Conservation (phyloP, 1,139 yeast genomes). For the Yamadazyma epiphylla region DNA sequence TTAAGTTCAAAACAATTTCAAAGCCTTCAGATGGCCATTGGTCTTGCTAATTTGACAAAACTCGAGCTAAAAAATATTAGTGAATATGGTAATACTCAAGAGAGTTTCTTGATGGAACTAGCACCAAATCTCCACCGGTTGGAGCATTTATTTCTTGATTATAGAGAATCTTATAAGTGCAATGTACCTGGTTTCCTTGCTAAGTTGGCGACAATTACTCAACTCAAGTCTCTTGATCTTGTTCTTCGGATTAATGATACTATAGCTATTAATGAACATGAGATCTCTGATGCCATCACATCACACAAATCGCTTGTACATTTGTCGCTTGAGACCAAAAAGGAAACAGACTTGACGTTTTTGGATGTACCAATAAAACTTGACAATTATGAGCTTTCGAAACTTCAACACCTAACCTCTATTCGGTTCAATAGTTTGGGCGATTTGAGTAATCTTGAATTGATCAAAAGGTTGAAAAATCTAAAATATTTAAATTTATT, state of each 20-base stretch:
- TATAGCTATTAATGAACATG: slow-evolving; percentile 13
- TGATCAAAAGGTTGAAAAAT: slow-evolving; percentile 22
- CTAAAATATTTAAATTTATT: slow-evolving; percentile 42
- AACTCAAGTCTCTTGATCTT: slow-evolving; percentile 33
- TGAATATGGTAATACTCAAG: slow-evolving; percentile 19
- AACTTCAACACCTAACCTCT: too few relatives aligned
- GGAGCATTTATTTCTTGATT: slow-evolving; percentile 35
- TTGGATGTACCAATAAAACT: slow-evolving; percentile 24
- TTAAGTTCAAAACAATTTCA: slow-evolving; percentile 22
- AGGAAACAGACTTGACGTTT: slow-evolving; percentile 27
- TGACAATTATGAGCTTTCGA: slow-evolving; percentile 11
- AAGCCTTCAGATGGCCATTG: slow-evolving; percentile 16
- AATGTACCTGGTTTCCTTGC: slow-evolving; percentile 37
- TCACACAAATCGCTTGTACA: slow-evolving; percentile 22
- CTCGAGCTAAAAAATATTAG: slow-evolving; percentile 26
- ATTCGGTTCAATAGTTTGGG: too few relatives aligned
- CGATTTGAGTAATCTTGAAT: slow-evolving; percentile 20
- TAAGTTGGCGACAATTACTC: slow-evolving; percentile 17
- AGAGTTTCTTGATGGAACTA: slow-evolving; percentile 20
- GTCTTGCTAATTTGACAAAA: slow-evolving; percentile 16
- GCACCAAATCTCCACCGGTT: slow-evolving; percentile 22
- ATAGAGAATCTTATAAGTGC: slow-evolving; percentile 42
- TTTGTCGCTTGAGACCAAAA: slow-evolving; percentile 41
- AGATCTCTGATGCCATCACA: slow-evolving; percentile 5
- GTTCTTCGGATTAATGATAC: slow-evolving; percentile 40